Evolutionary conservation across 1,139 yeast genomes (phyloP), one percentile per base, ranked within the genome.

Genomic region (Pichia sp.): DNA sequence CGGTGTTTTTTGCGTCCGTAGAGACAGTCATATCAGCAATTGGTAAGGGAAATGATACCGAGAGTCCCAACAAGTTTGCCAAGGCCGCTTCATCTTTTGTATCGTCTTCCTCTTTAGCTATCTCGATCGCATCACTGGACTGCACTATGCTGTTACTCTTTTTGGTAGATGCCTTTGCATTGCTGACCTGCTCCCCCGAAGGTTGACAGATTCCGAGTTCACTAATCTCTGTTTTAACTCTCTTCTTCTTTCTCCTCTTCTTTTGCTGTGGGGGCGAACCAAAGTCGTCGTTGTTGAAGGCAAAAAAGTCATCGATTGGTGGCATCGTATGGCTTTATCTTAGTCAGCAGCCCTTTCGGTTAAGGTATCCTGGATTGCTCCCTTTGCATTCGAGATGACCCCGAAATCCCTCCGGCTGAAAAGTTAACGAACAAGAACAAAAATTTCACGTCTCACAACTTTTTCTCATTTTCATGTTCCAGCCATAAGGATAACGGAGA

Each of bases 241-340:
- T 55, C 36, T 41, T 49, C 29, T 30, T 47, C 50, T 55, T 50
- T 42, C 48, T 55, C 42, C 45, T 50, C 36, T 53, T 55, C 42
- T 48, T 48, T 24, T 51, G n/a, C 24, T 43, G 24, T 29, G 16
- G 20, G 10, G n/a, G n/a, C 27, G 38, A 12, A 6, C 38, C 33
- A 24, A 31, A 16, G 12, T 45, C 50, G 5, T 44, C 55, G 9
- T 48, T 48, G n/a, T n/a, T 30, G 17, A 55, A 55, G 14, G 58
- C 58, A 48, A 55, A 55, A 30, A 55, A 50, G 30, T 55, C 58
- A 4, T 50, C 50, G 2, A 52, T 33, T 5, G 51, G 51, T 12
- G 43, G 40, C 58, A 55, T 55, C 27, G 24, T 20, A 20, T 20
- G 24, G 24, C 24, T 20, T 20, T 20, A 20, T 20, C 24, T 20